Evolutionary conservation across 441 rosid species (phyloP), one percentile per base, ranked within the genome.

Genomic region (Manihot esculenta): DNA sequence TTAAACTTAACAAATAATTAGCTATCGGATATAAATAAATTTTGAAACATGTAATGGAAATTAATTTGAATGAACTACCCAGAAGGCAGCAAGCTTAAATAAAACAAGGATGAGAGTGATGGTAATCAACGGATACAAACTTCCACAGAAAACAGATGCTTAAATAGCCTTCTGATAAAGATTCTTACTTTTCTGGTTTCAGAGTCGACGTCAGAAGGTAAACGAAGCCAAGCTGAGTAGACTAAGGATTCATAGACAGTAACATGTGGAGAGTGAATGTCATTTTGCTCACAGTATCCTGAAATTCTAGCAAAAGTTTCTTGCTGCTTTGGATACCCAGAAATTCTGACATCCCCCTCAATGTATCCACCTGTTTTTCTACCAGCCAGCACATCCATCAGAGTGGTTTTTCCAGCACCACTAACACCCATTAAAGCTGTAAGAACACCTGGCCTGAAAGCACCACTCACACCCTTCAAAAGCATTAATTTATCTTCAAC

Each of bases 351-450:
- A 27, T 62, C 57, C 7, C 85, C 88, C 30, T 85, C 86, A 9
- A 83, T 76, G 67, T 81, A 79, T 50, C 88, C 86, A 66, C 81
- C 82, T 14, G 86, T 83, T 76, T 85, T 84, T 69, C 88, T 80
- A 26, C 88, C 88, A 9, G 88, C 86, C 49, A 84, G 57, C 45
- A 82, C 86, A 78, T 85, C 88, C 88, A 85, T 81, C 71, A 83
- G 51, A 38, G 88, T 85, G 14, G 88, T 85, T 74, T 85, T 94
- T 7, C 97, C 97, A 23, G 97, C 97, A 10, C 99, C 99, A 27
- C 93, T 90, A 30, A 89, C 94, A 47, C 99, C 99, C 93, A 94
- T 92, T 72, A 92, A 77, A 68, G 98, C 97, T 20, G 97, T 91
- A 17, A 94, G 92, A 68, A 94, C 90, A 0, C 98, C 98, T 13